These are phyloP conservation scores for Solanum arcanum DNA, from an alignment of 257 asterid genomes.

Conservation along the genomic window DNA sequence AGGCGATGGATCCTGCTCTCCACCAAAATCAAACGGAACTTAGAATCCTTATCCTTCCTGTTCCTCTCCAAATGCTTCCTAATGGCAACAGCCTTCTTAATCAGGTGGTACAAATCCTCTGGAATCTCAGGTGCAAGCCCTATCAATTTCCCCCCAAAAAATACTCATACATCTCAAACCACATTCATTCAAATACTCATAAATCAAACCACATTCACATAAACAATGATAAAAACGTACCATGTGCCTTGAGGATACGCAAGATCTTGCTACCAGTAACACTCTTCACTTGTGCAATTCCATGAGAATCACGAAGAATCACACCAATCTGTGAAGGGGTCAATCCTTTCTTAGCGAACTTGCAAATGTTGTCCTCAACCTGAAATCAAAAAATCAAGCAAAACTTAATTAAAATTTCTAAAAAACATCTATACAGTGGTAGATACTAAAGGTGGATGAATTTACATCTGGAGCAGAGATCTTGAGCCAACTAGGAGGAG, in stretches of 20 bases:
- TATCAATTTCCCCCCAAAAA: background rate
- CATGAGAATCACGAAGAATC: constrained; percentile 79
- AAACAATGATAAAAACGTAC: constrained; percentile 11
- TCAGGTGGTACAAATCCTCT: constrained; percentile 61
- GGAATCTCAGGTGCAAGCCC: constrained; percentile 96
- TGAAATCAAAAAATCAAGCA: background rate
- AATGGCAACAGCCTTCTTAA: constrained; percentile 81
- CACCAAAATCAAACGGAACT: constrained; percentile 74
- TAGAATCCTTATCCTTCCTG: constrained; percentile 86
- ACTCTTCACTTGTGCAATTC: constrained; percentile 81
- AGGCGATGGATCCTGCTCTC: constrained; percentile 94
- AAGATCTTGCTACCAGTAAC: constrained; percentile 84
- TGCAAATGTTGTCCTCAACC: constrained; percentile 74
- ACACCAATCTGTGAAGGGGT: constrained; percentile 85
- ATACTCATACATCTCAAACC: background rate
- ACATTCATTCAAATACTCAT: background rate
- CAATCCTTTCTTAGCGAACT: constrained; percentile 69
- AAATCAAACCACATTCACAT: background rate
- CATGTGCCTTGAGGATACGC: constrained; percentile 86
- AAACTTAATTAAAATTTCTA: background rate
- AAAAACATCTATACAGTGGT: background rate
- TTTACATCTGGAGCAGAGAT: constrained; percentile 54
- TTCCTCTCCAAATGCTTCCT: constrained; percentile 88
- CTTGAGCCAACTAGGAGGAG: constrained; percentile 84
- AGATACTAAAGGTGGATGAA: background rate